A percentile compares a stretch with the other conserved stretches of the same genome.
phyloP scores from a whole-genome alignment of 768 basidiomycete genomes.

The Cyclocybe cylindracea region DNA sequence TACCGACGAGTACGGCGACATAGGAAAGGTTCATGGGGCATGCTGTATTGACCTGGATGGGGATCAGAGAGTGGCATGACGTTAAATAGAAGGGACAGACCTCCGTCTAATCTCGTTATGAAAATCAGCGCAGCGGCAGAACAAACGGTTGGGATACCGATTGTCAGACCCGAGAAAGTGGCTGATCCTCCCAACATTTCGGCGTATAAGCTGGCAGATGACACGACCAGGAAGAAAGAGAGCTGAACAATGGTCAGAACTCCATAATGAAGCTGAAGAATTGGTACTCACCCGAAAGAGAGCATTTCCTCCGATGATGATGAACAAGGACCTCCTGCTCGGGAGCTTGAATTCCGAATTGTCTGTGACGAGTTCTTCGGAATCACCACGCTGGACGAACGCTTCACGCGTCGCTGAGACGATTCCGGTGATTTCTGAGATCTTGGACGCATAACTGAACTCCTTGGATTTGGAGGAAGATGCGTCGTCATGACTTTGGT shows the following conservation, averaged over 20 bases:
- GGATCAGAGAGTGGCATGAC: not conserved
- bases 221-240: conserved; percentile 70
- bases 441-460: conserved; percentile 10
- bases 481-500: not conserved
- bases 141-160: conserved; percentile 61
- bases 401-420: conserved; percentile 12
- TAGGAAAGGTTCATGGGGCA: conserved; percentile 61
- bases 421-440: conserved; percentile 13
- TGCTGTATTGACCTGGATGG: conserved; percentile 50
- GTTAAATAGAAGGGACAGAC: conserved; percentile 30
- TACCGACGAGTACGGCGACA: conserved; percentile 51
- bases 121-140: conserved; percentile 60
- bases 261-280: too few species aligned
- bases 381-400: conserved; percentile 11
- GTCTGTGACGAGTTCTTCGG: conserved; percentile 4
- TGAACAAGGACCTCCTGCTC: too few species aligned
- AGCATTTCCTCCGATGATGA: conserved; percentile 27
- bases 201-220: conserved; percentile 65
- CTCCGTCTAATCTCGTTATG: conserved; percentile 60
- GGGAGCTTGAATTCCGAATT: conserved; percentile 31
- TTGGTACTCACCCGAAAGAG: conserved; percentile 34
- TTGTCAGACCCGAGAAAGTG: conserved; percentile 65
- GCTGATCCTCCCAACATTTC: conserved; percentile 63
- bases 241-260: too few species aligned
- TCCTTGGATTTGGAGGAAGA: not conserved